A percentile compares a stretch with the other conserved stretches of the same genome.
Conservation (phyloP, 148 eudicot genomes). For the Rhododendron griersonianum region DNA sequence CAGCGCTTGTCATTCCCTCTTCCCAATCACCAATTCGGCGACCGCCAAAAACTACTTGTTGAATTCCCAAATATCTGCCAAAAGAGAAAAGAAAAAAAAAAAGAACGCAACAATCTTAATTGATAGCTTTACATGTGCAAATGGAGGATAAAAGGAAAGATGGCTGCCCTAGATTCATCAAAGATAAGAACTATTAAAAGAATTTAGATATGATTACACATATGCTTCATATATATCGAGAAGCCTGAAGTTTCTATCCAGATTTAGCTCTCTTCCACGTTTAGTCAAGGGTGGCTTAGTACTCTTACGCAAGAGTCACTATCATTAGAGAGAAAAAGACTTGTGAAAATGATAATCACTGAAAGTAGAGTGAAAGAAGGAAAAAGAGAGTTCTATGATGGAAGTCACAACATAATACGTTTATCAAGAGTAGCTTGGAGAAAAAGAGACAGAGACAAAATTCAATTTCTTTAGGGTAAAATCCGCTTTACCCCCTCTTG, state of each 20-base stretch:
- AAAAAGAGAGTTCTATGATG: not conserved
- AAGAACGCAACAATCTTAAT: not conserved
- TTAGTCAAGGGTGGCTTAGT: not conserved
- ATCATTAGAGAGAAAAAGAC: not conserved
- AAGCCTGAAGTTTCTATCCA: not conserved
- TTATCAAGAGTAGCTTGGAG: not conserved
- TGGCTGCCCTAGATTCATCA: not conserved
- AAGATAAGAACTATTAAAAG: not conserved
- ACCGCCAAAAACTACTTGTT: conserved; percentile 93
- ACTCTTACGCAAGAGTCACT: not conserved
- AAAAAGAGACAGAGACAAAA: not conserved
- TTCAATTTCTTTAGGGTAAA: not conserved
- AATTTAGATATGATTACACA: not conserved
- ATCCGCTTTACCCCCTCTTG: not conserved
- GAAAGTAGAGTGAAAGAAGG: not conserved
- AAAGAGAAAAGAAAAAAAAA: not conserved
- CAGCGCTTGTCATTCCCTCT: conserved; percentile 83
- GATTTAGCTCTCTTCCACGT: not conserved
- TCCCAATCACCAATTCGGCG: conserved; percentile 90
- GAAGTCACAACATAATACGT: not conserved
- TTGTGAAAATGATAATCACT: not conserved
- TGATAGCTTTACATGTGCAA: not conserved
- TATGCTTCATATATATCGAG: not conserved
- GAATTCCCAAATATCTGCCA: conserved; percentile 79
- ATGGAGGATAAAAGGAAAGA: not conserved